phyloP scores from a whole-genome alignment of 2,329 filamentous ascomycete species.

The Aureobasidium vineae region DNA sequence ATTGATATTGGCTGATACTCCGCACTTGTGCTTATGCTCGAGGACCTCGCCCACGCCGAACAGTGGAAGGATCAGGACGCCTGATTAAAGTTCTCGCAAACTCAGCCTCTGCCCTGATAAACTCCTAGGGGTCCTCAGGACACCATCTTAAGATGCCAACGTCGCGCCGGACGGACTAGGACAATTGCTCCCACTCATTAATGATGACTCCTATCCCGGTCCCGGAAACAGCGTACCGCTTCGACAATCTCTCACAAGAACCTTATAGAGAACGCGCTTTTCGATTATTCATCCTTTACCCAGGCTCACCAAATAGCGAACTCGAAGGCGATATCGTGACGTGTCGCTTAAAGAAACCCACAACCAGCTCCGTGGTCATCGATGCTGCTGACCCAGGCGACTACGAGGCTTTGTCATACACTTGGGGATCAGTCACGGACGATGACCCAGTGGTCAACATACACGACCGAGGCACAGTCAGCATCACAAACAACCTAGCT shows the following conservation, averaged over 20 bases:
- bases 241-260: slow-evolving; percentile 10
- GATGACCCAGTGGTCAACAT: slow-evolving; percentile 22
- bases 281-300: slow-evolving; percentile 6
- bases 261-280: slow-evolving; percentile 10
- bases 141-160: background rate
- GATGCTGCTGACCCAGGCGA: background rate
- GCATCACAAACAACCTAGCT: slow-evolving; percentile 13
- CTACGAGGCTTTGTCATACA: slow-evolving; percentile 27
- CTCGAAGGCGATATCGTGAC: slow-evolving; percentile 11
- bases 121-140: background rate
- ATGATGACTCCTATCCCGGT: background rate
- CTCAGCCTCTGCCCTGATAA: background rate
- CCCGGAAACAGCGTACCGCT: background rate
- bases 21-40: background rate
- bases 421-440: slow-evolving; percentile 23
- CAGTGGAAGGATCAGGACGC: background rate
- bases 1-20: background rate
- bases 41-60: background rate
- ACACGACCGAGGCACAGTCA: background rate
- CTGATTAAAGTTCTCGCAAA: background rate
- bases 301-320: background rate
- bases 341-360: background rate
- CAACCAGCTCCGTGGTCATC: background rate
- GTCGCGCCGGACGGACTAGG: too few species aligned
- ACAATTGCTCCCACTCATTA: background rate